These are phyloP conservation scores for Tolypocladium amazonense DNA, from an alignment of 2,329 filamentous ascomycete genomes.

Conservation along the genomic window DNA sequence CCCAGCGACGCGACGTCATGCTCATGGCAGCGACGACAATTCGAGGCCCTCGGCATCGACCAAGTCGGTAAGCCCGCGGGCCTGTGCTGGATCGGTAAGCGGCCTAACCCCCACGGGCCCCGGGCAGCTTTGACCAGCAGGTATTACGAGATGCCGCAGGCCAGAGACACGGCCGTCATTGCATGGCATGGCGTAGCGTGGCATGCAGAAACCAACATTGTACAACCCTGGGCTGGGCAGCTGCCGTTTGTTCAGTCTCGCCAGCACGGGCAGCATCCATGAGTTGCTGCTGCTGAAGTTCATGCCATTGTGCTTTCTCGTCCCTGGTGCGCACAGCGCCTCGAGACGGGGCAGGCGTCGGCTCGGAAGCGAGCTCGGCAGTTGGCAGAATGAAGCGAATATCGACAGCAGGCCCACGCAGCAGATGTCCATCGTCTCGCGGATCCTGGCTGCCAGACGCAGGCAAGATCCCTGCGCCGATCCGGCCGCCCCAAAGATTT, in stretches of 20 bases:
- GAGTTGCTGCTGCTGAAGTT: background rate
- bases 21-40: background rate
- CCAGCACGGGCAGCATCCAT: background rate
- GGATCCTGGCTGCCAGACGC: background rate
- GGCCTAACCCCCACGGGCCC: background rate
- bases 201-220: background rate
- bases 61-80: background rate
- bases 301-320: background rate
- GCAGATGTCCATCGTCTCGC: background rate
- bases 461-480: conserved; percentile 6
- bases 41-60: background rate
- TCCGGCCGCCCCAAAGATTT: conserved; percentile 4
- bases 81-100: background rate
- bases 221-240: background rate
- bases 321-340: background rate
- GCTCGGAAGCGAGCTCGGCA: background rate
- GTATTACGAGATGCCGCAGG: conserved; percentile 4
- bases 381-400: background rate
- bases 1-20: background rate
- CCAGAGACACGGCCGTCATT: background rate
- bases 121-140: background rate
- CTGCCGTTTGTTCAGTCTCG: background rate
- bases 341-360: background rate
- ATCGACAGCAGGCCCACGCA: background rate
- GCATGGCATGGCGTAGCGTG: background rate